These are phyloP conservation scores for Ustilago trichophora DNA, from an alignment of 1,284 basidiomycete genomes.

Conservation along the genomic window DNA sequence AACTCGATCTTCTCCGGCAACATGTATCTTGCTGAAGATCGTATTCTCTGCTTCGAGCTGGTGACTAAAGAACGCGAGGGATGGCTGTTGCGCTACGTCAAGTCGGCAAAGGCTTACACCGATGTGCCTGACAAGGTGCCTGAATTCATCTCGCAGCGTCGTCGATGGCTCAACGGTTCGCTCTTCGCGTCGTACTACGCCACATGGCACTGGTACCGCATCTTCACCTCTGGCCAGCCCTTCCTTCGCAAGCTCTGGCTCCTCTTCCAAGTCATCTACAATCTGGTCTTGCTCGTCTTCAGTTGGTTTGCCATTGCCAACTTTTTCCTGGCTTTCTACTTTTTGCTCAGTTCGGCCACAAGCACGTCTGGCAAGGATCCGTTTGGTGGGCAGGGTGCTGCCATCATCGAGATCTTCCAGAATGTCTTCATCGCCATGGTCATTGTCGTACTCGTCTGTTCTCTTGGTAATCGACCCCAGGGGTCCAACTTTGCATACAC, in stretches of 20 bases:
- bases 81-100: slow-evolving; percentile 64
- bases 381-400: slow-evolving; percentile 48
- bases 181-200: slow-evolving; percentile 62
- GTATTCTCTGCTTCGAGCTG: slow-evolving; percentile 63
- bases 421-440: slow-evolving; percentile 65
- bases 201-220: slow-evolving; percentile 58
- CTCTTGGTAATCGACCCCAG: slow-evolving; percentile 64
- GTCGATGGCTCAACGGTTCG: slow-evolving; percentile 64
- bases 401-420: slow-evolving; percentile 54
- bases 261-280: slow-evolving; percentile 63
- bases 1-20: slow-evolving; percentile 61
- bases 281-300: slow-evolving; percentile 59
- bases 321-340: slow-evolving; percentile 58
- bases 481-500: slow-evolving; percentile 60
- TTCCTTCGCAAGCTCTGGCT: slow-evolving; percentile 57
- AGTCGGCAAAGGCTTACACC: slow-evolving; percentile 62
- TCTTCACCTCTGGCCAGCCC: slow-evolving; percentile 60
- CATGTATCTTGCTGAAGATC: slow-evolving; percentile 65
- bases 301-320: slow-evolving; percentile 62
- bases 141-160: slow-evolving; percentile 62
- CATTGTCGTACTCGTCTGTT: slow-evolving; percentile 62
- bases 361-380: slow-evolving; percentile 30
- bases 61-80: slow-evolving; percentile 67
- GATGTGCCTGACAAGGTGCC: slow-evolving; percentile 61
- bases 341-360: slow-evolving; percentile 52